Conservation (phyloP, 179 eudicot genomes). For the Dionaea muscipula region DNA sequence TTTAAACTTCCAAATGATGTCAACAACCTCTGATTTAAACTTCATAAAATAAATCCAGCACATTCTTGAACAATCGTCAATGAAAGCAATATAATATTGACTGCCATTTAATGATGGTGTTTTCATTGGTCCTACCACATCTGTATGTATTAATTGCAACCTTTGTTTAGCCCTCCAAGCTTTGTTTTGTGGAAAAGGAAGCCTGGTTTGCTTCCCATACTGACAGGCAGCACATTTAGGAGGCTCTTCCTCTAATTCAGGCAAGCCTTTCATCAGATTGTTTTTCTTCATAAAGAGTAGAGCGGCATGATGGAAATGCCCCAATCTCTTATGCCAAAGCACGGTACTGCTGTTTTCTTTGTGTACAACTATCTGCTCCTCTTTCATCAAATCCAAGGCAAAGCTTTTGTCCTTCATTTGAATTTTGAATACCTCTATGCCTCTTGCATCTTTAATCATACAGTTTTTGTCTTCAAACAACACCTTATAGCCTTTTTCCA, state of each 20-base stretch:
- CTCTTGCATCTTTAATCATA: background rate
- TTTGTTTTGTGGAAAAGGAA: background rate
- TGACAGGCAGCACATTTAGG: no score
- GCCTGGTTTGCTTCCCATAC: background rate
- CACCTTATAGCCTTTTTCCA: background rate
- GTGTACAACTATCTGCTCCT: background rate
- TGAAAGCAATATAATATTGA: constrained; percentile 7
- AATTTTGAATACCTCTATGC: constrained; percentile 4
- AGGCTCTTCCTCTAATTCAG: no score
- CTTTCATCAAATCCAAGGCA: background rate
- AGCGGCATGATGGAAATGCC: background rate
- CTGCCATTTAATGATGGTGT: constrained; percentile 9
- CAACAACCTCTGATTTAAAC: background rate
- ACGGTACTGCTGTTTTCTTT: no score
- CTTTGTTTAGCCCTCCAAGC: constrained; percentile 12
- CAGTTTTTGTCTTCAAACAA: background rate
- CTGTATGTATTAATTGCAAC: constrained; percentile 11
- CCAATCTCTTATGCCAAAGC: constrained; percentile 1
- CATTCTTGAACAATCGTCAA: constrained; percentile 15
- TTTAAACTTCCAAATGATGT: background rate
- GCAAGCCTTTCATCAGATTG: no score
- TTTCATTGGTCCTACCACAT: constrained; percentile 10
- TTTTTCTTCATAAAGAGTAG: no score
- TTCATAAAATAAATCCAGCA: constrained; percentile 15
- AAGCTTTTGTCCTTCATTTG: constrained; percentile 4